Evolutionary conservation across 495 filamentous ascomycete species (phyloP), one percentile per base, ranked within the genome.

Genomic region (Hypoxylon intermedium): DNA sequence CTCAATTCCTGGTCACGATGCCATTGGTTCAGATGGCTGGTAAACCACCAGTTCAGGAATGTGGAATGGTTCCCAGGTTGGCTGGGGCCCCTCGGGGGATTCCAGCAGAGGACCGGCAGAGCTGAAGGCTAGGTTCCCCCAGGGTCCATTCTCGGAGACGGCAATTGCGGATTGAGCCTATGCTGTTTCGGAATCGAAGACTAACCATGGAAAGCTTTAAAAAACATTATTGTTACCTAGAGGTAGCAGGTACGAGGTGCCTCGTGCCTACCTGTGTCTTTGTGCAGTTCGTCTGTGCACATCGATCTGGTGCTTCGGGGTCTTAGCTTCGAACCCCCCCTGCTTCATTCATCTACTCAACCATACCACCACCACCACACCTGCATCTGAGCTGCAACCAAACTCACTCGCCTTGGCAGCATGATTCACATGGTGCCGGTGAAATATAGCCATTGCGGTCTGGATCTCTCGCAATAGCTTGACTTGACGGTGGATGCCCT

Each of bases 1-100:
- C 24, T 3, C 3, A 26, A n/a, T 36, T 42, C 43, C 40, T 36
- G 48, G 37, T 31, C 40, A 41, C 47, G 19, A 54, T 28, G 21
- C 44, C 61, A 59, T 65, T 65, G 61, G 61, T 41, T 21, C 3
- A 47, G 31, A 65, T 59, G 61, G 54, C 61, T 65, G 61, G 61
- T 59, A 47, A 43, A 51, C 6, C 34, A 16, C 50, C 55, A 41
- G 41, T 50, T 59, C 49, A 58, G 61, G 61, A 65, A 65, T 65
- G 61, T 50, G 15, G 43, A 20, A n/a, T n/a, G n/a, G n/a, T n/a
- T n/a, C n/a, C n/a, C 26, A 51, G 23, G 50, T 64, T 64, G 60
- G 49, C 60, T 49, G 60, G 60, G 54, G 33, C n/a, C 18, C 34
- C 18, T 18, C 12, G 5, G n/a, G 24, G 4, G 7, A 26, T 26